Percentiles rank a stretch among this genome's conserved stretches.
Conservation (phyloP, 208 protist species). For the Lotmaria passim region DNA sequence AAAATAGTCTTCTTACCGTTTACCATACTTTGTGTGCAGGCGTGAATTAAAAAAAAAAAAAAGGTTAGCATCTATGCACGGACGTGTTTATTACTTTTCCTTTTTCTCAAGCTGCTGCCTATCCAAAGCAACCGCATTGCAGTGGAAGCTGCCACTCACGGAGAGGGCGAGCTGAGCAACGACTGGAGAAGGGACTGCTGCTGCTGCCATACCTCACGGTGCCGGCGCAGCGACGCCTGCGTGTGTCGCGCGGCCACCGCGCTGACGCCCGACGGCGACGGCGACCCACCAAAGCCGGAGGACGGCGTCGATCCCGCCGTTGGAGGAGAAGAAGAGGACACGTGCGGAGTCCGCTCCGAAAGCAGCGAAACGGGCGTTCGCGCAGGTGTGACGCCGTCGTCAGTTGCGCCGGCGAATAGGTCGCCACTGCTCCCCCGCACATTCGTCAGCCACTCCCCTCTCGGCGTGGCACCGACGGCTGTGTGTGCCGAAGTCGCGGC, state of each 20-base stretch:
- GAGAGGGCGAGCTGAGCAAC: conserved; percentile 25
- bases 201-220: conserved; percentile 37
- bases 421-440: no score
- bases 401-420: background rate
- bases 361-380: conserved; percentile 13
- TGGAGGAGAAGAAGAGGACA: background rate
- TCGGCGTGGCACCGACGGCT: no score
- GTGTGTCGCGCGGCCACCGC: conserved; percentile 29
- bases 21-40: no score
- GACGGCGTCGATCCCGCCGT: conserved; percentile 8
- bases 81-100: no score
- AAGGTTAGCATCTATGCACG: no score
- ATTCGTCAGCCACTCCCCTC: background rate
- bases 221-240: conserved; percentile 26
- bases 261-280: conserved; percentile 16
- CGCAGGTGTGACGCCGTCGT: background rate
- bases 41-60: no score
- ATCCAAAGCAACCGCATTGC: no score
- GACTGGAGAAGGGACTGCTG: conserved; percentile 32
- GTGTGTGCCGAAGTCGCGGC: background rate
- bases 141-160: background rate
- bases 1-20: no score
- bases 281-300: conserved; percentile 14
- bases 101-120: no score
- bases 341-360: conserved; percentile 5